phyloP scores from a whole-genome alignment of 2,329 filamentous ascomycete species.

The Microsporum audouinii region DNA sequence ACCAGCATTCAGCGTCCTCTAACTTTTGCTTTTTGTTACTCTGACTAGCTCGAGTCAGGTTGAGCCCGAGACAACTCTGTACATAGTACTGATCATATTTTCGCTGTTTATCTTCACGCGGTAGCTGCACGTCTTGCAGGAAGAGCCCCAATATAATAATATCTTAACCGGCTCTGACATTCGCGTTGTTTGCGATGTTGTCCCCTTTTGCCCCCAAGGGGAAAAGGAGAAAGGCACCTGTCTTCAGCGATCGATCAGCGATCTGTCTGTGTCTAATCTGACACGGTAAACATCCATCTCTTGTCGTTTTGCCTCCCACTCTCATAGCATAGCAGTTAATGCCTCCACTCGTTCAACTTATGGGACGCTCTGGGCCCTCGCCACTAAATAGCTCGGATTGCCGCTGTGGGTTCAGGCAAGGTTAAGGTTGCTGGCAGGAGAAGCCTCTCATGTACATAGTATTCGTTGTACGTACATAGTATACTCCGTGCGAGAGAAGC shows the following conservation, averaged over 20 bases:
- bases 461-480: not conserved
- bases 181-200: not conserved
- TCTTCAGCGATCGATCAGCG: not conserved
- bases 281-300: not conserved
- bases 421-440: not conserved
- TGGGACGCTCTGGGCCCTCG: not conserved
- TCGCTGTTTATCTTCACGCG: not conserved
- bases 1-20: not conserved
- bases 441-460: not conserved
- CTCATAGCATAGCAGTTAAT: not conserved
- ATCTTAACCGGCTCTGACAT: not conserved
- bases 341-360: not conserved
- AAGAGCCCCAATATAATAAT: not conserved
- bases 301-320: not conserved
- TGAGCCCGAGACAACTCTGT: not conserved
- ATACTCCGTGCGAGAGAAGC: not conserved
- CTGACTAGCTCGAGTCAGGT: not conserved
- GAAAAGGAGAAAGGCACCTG: not conserved
- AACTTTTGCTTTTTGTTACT: not conserved
- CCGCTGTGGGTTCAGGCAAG: not conserved
- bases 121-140: not conserved
- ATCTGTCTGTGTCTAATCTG: not conserved
- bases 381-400: not conserved
- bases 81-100: not conserved
- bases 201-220: not conserved